Evolutionary conservation across 495 filamentous ascomycete species (phyloP).

Genomic region (Penicillium pulvis): DNA sequence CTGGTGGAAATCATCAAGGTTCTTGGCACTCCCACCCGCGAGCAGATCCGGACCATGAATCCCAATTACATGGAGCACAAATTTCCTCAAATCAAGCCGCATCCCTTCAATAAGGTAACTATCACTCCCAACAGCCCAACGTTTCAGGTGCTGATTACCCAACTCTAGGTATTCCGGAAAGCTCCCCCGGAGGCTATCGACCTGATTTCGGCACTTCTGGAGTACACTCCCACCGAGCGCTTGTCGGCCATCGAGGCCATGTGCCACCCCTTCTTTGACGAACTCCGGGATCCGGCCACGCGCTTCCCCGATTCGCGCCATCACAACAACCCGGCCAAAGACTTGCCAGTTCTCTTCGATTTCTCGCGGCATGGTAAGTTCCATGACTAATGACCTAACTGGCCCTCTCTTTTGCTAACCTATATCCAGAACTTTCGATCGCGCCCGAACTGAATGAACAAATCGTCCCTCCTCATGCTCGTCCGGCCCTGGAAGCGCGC

Average conservation of each 20-base stretch:
- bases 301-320: conserved; percentile 93
- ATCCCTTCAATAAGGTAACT: conserved; percentile 91
- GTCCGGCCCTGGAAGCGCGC: conserved; percentile 67
- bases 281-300: conserved; percentile 85
- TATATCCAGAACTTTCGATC: conserved; percentile 83
- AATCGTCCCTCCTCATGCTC: conserved; percentile 83
- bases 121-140: background rate
- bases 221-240: conserved; percentile 96
- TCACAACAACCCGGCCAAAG: conserved; percentile 70
- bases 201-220: conserved; percentile 86
- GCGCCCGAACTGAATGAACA: conserved; percentile 80
- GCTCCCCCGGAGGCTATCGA: conserved; percentile 91
- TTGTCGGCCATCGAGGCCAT: conserved; percentile 94
- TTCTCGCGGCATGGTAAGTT: conserved; percentile 89
- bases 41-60: conserved; percentile 99
- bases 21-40: conserved; percentile 93
- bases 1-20: conserved; percentile 99
- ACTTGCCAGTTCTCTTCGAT: conserved; percentile 87
- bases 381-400: background rate
- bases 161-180: conserved; percentile 82
- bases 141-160: conserved; percentile 21
- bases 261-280: conserved; percentile 98
- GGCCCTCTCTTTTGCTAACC: conserved; percentile 9
- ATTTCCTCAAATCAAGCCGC: conserved; percentile 99
- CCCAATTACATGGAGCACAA: conserved; percentile 99